Percentiles rank a stretch among this genome's conserved stretches.
These are phyloP conservation scores for Penicillium subrubescens DNA, from an alignment of 495 filamentous ascomycete species.

Conservation along the genomic window DNA sequence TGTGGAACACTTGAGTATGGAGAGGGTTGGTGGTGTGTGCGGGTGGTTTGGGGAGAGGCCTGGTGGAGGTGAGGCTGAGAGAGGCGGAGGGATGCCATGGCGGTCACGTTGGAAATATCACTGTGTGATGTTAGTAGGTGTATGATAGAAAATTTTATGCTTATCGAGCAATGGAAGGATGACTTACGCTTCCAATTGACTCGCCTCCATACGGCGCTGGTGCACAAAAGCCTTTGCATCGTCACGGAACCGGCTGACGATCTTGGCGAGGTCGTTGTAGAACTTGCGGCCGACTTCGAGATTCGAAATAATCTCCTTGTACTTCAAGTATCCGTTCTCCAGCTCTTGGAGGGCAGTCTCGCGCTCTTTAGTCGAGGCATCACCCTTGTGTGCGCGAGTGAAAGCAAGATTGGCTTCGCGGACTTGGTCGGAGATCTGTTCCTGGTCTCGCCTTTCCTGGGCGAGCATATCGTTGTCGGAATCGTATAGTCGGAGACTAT, in stretches of 20 bases:
- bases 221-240: conserved; percentile 78
- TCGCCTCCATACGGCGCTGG: conserved; percentile 77
- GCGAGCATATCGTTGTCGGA: conserved; percentile 68
- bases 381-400: conserved; percentile 65
- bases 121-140: conserved; percentile 36
- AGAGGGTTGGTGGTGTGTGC: conserved; percentile 19
- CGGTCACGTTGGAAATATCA: conserved; percentile 59
- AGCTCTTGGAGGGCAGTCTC: conserved; percentile 85
- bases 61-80: conserved; percentile 44
- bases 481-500: conserved; percentile 78
- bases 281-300: conserved; percentile 90
- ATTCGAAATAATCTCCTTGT: conserved; percentile 90
- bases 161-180: too few relatives aligned
- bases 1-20: conserved; percentile 3
- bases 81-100: conserved; percentile 64
- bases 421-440: conserved; percentile 66
- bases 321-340: conserved; percentile 91
- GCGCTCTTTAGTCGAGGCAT: conserved; percentile 72
- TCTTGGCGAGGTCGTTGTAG: conserved; percentile 91
- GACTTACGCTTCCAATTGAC: conserved; percentile 69
- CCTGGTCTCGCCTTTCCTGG: conserved; percentile 75
- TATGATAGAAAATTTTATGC: too few relatives aligned
- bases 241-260: conserved; percentile 77
- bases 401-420: conserved; percentile 79
- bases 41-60: conserved; percentile 29